A percentile compares a stretch with the other conserved stretches of the same genome.
Conservation (phyloP, 2,329 filamentous ascomycete species). For the Aspergillus hiratsukae region DNA sequence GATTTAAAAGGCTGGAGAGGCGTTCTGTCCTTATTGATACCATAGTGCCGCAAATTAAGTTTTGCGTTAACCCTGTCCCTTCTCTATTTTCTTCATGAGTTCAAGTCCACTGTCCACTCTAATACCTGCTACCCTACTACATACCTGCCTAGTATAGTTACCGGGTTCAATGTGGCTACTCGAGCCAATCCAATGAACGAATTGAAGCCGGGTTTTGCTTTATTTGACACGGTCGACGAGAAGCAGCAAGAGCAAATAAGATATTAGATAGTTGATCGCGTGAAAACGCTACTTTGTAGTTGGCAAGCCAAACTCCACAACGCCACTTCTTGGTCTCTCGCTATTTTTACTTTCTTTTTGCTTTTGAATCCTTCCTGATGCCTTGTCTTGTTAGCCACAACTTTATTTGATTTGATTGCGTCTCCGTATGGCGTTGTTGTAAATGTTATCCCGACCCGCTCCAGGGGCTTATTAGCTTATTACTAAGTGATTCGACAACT, state of each 20-base stretch:
- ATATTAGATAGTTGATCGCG: no score
- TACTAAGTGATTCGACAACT: not conserved
- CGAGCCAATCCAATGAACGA: not conserved
- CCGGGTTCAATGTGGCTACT: not conserved
- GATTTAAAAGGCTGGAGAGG: not conserved
- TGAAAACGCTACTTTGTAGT: not conserved
- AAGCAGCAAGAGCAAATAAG: not conserved
- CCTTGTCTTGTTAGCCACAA: not conserved
- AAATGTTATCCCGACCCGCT: no score
- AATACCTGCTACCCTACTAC: not conserved
- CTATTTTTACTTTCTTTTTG: not conserved
- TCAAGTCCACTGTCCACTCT: not conserved
- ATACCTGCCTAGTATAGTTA: not conserved
- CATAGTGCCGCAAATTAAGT: not conserved
- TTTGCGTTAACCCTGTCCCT: not conserved
- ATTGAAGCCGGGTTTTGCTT: not conserved
- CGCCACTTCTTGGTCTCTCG: not conserved
- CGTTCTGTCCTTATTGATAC: not conserved
- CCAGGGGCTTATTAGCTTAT: not conserved
- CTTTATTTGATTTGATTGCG: not conserved
- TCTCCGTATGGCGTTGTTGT: not conserved
- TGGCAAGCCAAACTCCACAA: not conserved
- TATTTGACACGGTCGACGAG: not conserved
- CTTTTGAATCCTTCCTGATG: not conserved
- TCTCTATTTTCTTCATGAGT: not conserved